These are phyloP conservation scores for Candida mattraensis DNA, from an alignment of 805 yeast genomes.

Conservation along the genomic window DNA sequence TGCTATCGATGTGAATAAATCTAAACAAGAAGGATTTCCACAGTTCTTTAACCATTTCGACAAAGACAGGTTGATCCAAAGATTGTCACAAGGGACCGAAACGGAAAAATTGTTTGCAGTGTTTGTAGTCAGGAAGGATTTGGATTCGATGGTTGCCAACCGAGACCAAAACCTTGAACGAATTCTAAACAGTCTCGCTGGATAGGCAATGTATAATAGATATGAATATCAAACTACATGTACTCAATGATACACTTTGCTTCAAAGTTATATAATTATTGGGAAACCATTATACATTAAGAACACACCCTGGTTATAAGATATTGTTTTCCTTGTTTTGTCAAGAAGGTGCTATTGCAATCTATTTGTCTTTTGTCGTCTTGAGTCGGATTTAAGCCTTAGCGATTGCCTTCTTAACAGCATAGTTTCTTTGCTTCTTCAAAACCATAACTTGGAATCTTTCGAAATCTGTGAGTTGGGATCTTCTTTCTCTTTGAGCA, in stretches of 20 bases:
- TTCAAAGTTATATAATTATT: slow-evolving; percentile 20
- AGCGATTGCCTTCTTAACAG: slow-evolving; percentile 94
- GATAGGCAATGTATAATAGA: slow-evolving; percentile 1
- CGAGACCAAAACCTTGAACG: slow-evolving; percentile 13
- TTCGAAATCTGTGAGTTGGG: slow-evolving; percentile 93
- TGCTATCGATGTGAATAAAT: slow-evolving; percentile 23
- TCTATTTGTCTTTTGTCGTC: too few species aligned
- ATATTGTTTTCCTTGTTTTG: slow-evolving; percentile 9
- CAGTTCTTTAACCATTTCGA: slow-evolving; percentile 22
- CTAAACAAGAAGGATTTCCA: slow-evolving; percentile 15
- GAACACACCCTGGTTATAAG: slow-evolving; percentile 13
- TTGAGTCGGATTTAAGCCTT: slow-evolving; percentile 65
- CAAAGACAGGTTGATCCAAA: slow-evolving; percentile 15
- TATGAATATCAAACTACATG: slow-evolving; percentile 5
- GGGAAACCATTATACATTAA: slow-evolving; percentile 19
- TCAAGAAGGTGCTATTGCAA: too few species aligned
- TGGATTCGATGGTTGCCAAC: slow-evolving; percentile 12
- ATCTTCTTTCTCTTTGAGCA: slow-evolving; percentile 91
- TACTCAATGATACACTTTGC: slow-evolving; percentile 12
- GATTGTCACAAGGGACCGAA: slow-evolving; percentile 10
- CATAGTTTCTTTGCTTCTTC: slow-evolving; percentile 95
- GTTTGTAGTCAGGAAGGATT: slow-evolving; percentile 29
- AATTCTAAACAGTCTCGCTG: slow-evolving; percentile 19
- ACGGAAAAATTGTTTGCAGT: slow-evolving; percentile 26
- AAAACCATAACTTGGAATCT: slow-evolving; percentile 98